Evolutionary conservation across 2,329 filamentous ascomycete species (phyloP), one percentile per base, ranked within the genome.

Genomic region (Ceratocystis variospora): DNA sequence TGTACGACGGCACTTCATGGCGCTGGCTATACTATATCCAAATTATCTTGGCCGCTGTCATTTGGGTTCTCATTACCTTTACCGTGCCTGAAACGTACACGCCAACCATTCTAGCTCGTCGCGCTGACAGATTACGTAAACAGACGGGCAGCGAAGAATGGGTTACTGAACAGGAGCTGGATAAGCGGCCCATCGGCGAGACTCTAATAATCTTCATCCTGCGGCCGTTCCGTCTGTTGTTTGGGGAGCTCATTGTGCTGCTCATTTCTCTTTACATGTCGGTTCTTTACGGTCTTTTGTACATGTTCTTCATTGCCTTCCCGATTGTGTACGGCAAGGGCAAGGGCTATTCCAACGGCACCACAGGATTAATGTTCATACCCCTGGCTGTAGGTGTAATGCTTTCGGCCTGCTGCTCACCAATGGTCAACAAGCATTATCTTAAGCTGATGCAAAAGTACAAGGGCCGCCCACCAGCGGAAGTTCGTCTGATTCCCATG

Each of bases 71-170:
- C 68, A 91, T 94, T 74, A 87, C 86, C 37, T 92, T 95, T 75
- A 94, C 89, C n/a, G 87, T 96, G 0, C 89, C 90, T 0, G 91
- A 96, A 75, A 96, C 91, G 0, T 96, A 94, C 73, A 86, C 90
- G 0, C 90, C 91, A 0, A 88, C 84, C 0, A 85, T 96, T 63
- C 82, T 96, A 17, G 81, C 83, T 64, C 77, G 77, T 37, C 82
- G 90, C 12, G 91, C 91, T 2, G 79, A 80, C 72, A 88, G 89
- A 73, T 77, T 94, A 68, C 83, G 90, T 64, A 83, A 86, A 72
- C 75, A 84, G 41, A 87, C 88, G 1, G 85, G 86, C 25, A 82
- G 89, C 69, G 70, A 77, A 1, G 82, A 82, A 68, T 87, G 87
- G 72, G 87, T 90, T 48, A 93, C 90, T 0, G 89, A 94, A 74